Evolutionary conservation across 352 stramenopile species (phyloP).

Genomic region (Hyphochytrium catenoides): DNA sequence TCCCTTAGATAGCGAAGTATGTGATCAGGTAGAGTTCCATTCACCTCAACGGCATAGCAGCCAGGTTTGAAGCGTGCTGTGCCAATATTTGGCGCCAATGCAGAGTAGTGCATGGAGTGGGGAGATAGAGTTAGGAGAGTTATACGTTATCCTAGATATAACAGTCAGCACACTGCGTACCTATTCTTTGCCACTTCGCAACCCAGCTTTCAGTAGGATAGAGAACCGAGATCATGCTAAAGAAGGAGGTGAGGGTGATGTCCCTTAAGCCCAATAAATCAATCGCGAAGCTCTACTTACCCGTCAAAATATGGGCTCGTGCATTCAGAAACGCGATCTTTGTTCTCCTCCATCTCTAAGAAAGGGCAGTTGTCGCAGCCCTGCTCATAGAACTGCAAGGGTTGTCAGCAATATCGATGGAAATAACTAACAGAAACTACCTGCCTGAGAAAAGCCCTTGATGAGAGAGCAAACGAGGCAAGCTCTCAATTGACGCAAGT

Average conservation of each 20-base stretch:
- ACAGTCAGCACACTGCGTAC: no score
- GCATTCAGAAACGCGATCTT: conserved; percentile 56
- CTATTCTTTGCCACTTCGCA: conserved; percentile 62
- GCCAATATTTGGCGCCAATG: no score
- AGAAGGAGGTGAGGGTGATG: conserved; percentile 1
- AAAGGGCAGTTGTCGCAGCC: conserved; percentile 66
- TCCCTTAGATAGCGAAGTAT: conserved; percentile 66
- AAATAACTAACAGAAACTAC: no score
- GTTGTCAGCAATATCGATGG: no score
- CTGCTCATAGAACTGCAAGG: conserved; percentile 69
- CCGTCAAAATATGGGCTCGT: conserved; percentile 65
- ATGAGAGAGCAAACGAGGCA: conserved; percentile 67
- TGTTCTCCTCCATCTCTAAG: conserved; percentile 67
- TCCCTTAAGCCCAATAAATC: background rate
- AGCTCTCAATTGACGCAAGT: conserved; percentile 53
- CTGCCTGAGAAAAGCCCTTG: conserved; percentile 69
- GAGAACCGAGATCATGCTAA: conserved; percentile 67
- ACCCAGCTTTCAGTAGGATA: conserved; percentile 64
- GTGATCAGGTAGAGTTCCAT: conserved; percentile 47
- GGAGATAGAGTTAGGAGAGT: no score
- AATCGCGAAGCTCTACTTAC: conserved; percentile 10
- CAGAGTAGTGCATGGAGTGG: no score
- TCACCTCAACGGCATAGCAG: conserved; percentile 63
- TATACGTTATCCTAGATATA: no score
- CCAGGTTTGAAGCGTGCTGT: conserved; percentile 47